Base-by-base conservation (phyloP, 495 filamentous ascomycete genomes). In the Podospora pseudoanserina region DNA sequence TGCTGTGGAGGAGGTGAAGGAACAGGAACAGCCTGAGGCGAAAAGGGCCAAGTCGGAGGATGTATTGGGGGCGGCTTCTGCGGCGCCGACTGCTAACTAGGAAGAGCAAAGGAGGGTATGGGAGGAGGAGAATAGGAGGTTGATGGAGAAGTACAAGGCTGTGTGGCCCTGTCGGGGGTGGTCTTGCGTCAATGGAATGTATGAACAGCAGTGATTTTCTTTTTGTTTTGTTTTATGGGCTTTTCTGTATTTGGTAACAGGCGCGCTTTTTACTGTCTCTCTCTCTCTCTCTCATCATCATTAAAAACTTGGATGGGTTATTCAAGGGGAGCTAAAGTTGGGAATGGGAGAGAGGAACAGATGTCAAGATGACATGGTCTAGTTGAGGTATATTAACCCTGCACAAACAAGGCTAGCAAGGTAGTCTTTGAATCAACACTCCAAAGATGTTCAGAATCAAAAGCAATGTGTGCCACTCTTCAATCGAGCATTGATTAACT, bases 1-100 rank as follows among this genome's bases (percentile, higher is more conserved):
- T n/a, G 64, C 69, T 11, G 73, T 72, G 20, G 76, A 74, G 60
- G 28, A 30, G 5, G 59, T 28, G 0, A 32, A 27, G 72, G 65
- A 39, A 15, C 74, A 73, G 28, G 78, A 75, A 34, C 82, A 82
- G 74, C 77, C 80, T 6, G 85, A 86, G 77, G 78, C 34, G 73
- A 86, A 70, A 81, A 86, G 72, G 68, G 64, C 65, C 18, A 69
- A 70, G 63, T 67, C 71, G 3, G 59, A n/a, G n/a, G 71, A 73
- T 55, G 9, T 58, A 5, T 58, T 19, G 39, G 55, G 4, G 55
- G 55, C 55, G 5, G 23, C 6, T 16, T 7, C 16, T 7, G 20
- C 18, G 54, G 54, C 9, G 54, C 18, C 54, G 18, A 18, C 15
- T 7, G 39, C 39, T 49, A 49, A 49, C 15, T 49, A 49, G 39